Evolutionary conservation across 768 basidiomycete genomes (phyloP).

Genomic region (Auriculariales sp.): DNA sequence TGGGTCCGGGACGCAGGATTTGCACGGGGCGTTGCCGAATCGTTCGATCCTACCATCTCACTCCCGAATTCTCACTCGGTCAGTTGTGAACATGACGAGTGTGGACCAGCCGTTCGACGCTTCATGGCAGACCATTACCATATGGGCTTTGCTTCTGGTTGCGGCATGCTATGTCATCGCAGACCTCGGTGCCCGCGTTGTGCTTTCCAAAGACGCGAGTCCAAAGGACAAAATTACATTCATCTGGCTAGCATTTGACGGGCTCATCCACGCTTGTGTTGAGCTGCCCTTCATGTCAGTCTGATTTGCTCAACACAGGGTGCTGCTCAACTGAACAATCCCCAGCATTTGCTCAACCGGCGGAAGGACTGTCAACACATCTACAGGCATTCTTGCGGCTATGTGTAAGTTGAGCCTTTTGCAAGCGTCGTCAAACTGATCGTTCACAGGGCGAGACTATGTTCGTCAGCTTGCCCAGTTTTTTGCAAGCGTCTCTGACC

Average conservation of each 20-base stretch:
- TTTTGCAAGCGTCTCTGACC: background rate
- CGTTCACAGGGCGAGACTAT: background rate
- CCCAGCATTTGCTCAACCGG: constrained; percentile 48
- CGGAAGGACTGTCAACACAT: constrained; percentile 56
- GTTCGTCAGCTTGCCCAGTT: background rate
- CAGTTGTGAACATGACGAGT: no score
- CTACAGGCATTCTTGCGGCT: constrained; percentile 52
- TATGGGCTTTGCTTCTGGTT: background rate
- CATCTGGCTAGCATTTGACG: constrained; percentile 42
- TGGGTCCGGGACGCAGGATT: no score
- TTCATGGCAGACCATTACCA: background rate
- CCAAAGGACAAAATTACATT: background rate
- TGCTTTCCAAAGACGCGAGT: background rate
- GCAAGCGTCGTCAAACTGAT: background rate
- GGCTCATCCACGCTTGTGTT: constrained; percentile 61
- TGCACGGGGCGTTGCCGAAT: no score
- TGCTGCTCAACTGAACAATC: background rate
- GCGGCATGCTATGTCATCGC: background rate
- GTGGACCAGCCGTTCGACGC: background rate
- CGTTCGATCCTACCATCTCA: no score
- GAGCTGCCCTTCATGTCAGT: constrained; percentile 58
- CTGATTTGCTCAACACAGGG: background rate
- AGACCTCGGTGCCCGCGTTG: background rate
- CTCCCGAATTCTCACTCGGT: no score
- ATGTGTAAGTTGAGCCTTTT: constrained; percentile 40